These are phyloP conservation scores for Rhynchosporium graminicola DNA, from an alignment of 2,329 filamentous ascomycete species.

Conservation along the genomic window DNA sequence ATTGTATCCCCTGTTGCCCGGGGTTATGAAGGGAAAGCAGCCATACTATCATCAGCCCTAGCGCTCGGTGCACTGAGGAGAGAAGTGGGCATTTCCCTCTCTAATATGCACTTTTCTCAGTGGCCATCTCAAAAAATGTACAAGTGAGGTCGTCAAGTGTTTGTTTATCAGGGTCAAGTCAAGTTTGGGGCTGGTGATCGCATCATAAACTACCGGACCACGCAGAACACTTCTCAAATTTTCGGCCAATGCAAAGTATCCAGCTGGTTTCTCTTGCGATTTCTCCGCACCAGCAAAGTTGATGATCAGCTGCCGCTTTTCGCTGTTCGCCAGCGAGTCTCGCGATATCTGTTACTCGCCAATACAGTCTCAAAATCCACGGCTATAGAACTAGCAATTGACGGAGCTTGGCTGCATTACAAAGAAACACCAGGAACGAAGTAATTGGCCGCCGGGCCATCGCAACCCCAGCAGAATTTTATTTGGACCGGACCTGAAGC, in stretches of 20 bases:
- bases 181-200: conserved; percentile 16
- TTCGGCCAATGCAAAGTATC: neutral
- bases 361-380: conserved; percentile 23
- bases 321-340: conserved; percentile 24
- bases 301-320: conserved; percentile 22
- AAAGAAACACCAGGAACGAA: neutral
- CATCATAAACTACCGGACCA: conserved; percentile 9
- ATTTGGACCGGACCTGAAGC: conserved; percentile 21
- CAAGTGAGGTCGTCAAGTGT: conserved; percentile 18
- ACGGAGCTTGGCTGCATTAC: conserved; percentile 15
- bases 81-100: conserved; percentile 17
- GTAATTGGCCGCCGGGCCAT: conserved; percentile 27
- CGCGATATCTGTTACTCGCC: conserved; percentile 26
- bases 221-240: neutral
- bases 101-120: neutral
- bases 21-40: conserved; percentile 30
- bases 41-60: conserved; percentile 12
- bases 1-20: conserved; percentile 22
- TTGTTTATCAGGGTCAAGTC: neutral
- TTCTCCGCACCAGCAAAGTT: conserved; percentile 23
- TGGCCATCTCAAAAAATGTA: neutral
- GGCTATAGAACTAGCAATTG: conserved; percentile 12
- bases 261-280: conserved; percentile 1
- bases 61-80: conserved; percentile 3
- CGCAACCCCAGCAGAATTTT: conserved; percentile 10